Base-by-base conservation (phyloP, 306 rosid genomes). In the Malus fusca region DNA sequence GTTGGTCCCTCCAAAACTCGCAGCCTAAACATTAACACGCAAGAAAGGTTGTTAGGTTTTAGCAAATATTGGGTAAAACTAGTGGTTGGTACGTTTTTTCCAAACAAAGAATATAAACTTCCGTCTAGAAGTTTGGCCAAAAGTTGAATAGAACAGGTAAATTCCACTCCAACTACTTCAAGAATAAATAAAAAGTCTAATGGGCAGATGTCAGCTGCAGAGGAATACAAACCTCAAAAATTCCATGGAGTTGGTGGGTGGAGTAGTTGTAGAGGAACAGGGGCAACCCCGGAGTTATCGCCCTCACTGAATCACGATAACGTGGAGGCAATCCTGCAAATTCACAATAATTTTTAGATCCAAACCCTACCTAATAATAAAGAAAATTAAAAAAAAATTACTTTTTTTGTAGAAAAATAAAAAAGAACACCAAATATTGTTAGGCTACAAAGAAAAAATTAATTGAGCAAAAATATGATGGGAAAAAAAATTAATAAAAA, bases 211-310 rank as follows among this genome's bases (percentile, higher is more conserved):
- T 63, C 68, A 17, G 42, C 43, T 0, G 23, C 43, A 18, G 13
- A 19, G 3, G 13, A 52, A 22, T 40, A 77, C 77, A 33, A 74
- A 94, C 98, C 98, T 95, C 98, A 76, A 95, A 95, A 79, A 95
- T 84, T 43, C 98, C 98, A 59, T 95, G 98, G 83, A 95, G 98
- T 87, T 95, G 97, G 90, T 95, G 98, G 59, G 93, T 90, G 65
- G 97, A 92, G 86, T 92, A 95, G 85, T 95, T 95, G 88, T 95
- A 95, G 14, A 95, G 92, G 76, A 95, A 95, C 46, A 95, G 97
- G 53, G 98, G 98, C 81, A 95, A 46, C 59, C 98, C 98, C 3
- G 98, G 98, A 76, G 96, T 88, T 35, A 95, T 95, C 6, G 97
- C 88, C 75, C 98, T 73, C 21, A 95, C 96, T 37, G 98, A 95